These are phyloP conservation scores for Salix purpurea DNA, from an alignment of 345 rosid genomes.

Conservation along the genomic window DNA sequence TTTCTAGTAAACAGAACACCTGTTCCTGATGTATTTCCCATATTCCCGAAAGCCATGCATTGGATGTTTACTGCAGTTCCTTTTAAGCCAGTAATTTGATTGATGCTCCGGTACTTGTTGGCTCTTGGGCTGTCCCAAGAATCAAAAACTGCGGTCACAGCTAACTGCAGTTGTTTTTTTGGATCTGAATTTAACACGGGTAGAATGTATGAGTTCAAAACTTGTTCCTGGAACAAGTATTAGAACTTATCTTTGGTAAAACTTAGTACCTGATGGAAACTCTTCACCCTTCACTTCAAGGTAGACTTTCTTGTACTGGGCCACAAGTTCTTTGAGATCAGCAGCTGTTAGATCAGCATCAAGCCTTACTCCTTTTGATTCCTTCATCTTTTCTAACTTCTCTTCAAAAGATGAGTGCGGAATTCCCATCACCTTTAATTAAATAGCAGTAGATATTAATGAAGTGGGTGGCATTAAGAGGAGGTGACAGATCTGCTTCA, in stretches of 20 bases:
- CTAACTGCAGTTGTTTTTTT: constrained; percentile 55
- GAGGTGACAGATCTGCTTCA: too few relatives aligned
- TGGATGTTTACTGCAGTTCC: constrained; percentile 96
- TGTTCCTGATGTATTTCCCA: constrained; percentile 91
- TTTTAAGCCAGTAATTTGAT: constrained; percentile 77
- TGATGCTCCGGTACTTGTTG: constrained; percentile 75
- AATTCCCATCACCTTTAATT: constrained; percentile 74
- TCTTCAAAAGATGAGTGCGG: constrained; percentile 79
- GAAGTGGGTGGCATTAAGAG: neutral
- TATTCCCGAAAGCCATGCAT: constrained; percentile 93
- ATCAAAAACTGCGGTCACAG: constrained; percentile 77
- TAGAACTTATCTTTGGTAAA: neutral
- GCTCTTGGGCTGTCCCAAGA: constrained; percentile 96
- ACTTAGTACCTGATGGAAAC: constrained; percentile 74
- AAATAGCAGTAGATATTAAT: constrained; percentile 5
- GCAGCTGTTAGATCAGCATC: constrained; percentile 67
- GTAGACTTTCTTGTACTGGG: constrained; percentile 77
- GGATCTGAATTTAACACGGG: constrained; percentile 51
- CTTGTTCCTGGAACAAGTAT: neutral
- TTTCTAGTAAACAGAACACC: constrained; percentile 94
- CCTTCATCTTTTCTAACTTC: constrained; percentile 65
- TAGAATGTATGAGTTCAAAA: neutral
- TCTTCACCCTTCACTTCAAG: constrained; percentile 51
- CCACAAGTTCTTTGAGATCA: constrained; percentile 80
- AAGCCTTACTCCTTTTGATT: constrained; percentile 51